Percentiles rank a stretch among this genome's conserved stretches.
Conservation (phyloP, 1,139 yeast genomes). For the Hansenula sp. region DNA sequence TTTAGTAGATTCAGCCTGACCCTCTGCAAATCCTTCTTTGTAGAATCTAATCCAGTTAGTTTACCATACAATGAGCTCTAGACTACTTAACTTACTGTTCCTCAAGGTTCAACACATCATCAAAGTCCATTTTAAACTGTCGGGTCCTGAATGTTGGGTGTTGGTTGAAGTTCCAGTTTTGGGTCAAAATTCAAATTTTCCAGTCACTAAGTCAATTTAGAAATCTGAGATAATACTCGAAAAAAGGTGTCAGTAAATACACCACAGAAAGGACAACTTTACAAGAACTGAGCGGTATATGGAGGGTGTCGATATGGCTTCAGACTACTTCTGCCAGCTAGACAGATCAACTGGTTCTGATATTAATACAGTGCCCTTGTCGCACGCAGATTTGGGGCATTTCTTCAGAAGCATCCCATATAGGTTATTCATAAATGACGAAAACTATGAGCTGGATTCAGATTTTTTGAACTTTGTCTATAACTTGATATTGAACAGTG, state of each 20-base stretch:
- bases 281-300: too few species aligned
- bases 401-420: conserved; percentile 1
- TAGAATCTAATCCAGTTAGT: conserved; percentile 36
- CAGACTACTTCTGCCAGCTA: neutral
- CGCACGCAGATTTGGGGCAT: neutral
- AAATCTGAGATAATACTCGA: neutral
- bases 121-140: conserved; percentile 39
- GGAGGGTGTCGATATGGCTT: neutral
- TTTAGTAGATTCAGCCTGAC: conserved; percentile 39
- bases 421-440: conserved; percentile 2
- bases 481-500: conserved; percentile 2
- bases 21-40: conserved; percentile 53
- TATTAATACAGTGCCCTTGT: neutral
- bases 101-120: conserved; percentile 48
- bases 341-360: neutral
- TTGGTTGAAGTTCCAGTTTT: too few species aligned
- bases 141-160: too few species aligned
- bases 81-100: conserved; percentile 29
- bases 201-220: too few species aligned
- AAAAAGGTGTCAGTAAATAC: neutral
- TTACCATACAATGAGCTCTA: neutral
- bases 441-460: conserved; percentile 6
- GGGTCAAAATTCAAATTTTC: too few species aligned
- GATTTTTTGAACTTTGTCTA: conserved; percentile 7
- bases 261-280: too few species aligned